Evolutionary conservation across 371 early-diverging fungal species (phyloP).

Genomic region (Vavraia culicis): DNA sequence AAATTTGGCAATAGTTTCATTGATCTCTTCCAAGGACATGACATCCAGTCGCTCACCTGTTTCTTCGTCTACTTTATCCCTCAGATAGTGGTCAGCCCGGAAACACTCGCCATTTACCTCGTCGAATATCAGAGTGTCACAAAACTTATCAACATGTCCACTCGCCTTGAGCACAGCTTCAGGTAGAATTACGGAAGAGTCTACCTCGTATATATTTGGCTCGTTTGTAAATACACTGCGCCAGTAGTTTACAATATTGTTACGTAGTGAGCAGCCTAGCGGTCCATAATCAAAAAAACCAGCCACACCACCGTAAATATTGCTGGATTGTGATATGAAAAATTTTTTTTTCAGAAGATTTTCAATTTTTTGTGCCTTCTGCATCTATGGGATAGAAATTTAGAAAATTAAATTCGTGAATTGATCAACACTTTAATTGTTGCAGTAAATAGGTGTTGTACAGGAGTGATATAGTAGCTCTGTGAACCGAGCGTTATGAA

Average conservation of each 20-base stretch:
- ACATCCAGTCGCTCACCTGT: slow-evolving; percentile 44
- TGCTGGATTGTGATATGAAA: slow-evolving; percentile 35
- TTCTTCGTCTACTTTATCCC: slow-evolving; percentile 55
- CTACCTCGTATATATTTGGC: slow-evolving; percentile 94
- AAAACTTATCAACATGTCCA: slow-evolving; percentile 96
- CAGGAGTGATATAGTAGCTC: no score
- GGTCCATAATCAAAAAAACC: slow-evolving; percentile 98
- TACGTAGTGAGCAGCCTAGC: slow-evolving; percentile 70
- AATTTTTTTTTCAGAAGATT: slow-evolving; percentile 33
- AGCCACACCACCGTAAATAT: slow-evolving; percentile 38
- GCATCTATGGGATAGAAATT: no score
- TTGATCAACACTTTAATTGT: no score
- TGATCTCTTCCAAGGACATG: slow-evolving; percentile 49
- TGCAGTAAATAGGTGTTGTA: no score
- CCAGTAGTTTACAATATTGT: slow-evolving; percentile 72
- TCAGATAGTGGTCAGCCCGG: slow-evolving; percentile 91
- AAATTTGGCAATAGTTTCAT: slow-evolving; percentile 58
- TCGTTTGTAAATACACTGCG: slow-evolving; percentile 84
- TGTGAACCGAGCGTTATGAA: no score
- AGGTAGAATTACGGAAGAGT: slow-evolving; percentile 83
- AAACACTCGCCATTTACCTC: slow-evolving; percentile 70
- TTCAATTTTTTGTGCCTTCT: slow-evolving; percentile 32
- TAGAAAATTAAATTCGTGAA: no score
- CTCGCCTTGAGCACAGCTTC: slow-evolving; percentile 86
- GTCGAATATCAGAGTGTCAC: slow-evolving; percentile 77